Evolutionary conservation across 768 basidiomycete species (phyloP).

Genomic region (Lentinula edodes): DNA sequence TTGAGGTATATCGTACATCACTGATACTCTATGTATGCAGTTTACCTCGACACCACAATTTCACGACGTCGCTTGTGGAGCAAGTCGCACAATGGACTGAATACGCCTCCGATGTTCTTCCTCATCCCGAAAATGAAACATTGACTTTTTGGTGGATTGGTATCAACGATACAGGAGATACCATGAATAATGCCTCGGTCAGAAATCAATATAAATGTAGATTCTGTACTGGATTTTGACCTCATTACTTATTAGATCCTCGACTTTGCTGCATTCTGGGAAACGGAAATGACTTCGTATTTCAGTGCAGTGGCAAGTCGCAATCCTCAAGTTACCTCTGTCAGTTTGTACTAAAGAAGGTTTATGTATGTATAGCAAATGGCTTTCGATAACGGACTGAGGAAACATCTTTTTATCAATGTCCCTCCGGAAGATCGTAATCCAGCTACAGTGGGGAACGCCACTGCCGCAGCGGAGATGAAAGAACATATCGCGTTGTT

Average conservation of each 20-base stretch:
- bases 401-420: conserved; percentile 47
- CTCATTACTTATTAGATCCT: conserved; percentile 27
- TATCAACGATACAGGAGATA: conserved; percentile 50
- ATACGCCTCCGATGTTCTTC: conserved; percentile 38
- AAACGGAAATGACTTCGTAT: conserved; percentile 41
- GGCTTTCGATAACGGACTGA: conserved; percentile 34
- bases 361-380: conserved; percentile 23
- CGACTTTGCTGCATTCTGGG: conserved; percentile 45
- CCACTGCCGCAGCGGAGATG: conserved; percentile 28
- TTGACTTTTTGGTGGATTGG: conserved; percentile 55
- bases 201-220: neutral
- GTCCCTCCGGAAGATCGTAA: conserved; percentile 49
- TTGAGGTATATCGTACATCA: neutral
- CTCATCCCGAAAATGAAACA: conserved; percentile 36
- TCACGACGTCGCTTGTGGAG: conserved; percentile 39
- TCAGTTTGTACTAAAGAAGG: too few species aligned
- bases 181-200: conserved; percentile 32
- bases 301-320: conserved; percentile 42
- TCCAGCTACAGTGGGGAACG: conserved; percentile 30
- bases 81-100: conserved; percentile 45
- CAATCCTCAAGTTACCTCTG: neutral
- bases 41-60: conserved; percentile 42
- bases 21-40: conserved; percentile 16
- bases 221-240: too few species aligned
- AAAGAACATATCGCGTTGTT: conserved; percentile 35